Percentiles rank a stretch among this genome's conserved stretches.
Conservation (phyloP, 2,329 filamentous ascomycete species). For the Talaromyces amestolkiae region DNA sequence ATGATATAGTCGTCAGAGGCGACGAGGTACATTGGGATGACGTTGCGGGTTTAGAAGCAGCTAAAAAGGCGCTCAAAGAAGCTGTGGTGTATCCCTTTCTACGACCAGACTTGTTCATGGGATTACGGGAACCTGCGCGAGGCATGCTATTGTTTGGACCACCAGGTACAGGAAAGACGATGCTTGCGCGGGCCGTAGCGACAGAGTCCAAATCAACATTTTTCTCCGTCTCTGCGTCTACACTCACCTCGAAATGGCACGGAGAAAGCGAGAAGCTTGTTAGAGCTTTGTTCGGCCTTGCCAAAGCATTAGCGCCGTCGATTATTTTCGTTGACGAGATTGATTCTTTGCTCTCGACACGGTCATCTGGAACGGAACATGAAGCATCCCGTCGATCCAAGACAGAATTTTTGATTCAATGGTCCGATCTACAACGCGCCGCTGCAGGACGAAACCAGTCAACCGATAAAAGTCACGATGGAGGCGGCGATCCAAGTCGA, state of each 20-base stretch:
- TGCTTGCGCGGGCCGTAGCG: conserved; percentile 90
- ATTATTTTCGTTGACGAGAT: conserved; percentile 99
- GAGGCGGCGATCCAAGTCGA: conserved; percentile 71
- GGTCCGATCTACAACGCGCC: conserved; percentile 89
- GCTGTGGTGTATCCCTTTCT: conserved; percentile 96
- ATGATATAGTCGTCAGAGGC: conserved; percentile 90
- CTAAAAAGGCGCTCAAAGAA: conserved; percentile 89
- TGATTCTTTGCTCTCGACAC: conserved; percentile 82
- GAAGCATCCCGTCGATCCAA: conserved; percentile 93
- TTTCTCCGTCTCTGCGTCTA: conserved; percentile 94
- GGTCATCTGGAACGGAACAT: conserved; percentile 76
- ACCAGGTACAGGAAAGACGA: conserved; percentile 97
- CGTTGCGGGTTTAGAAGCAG: conserved; percentile 83
- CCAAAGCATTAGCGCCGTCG: conserved; percentile 82
- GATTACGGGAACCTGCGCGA: conserved; percentile 84
- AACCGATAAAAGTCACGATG: conserved; percentile 56
- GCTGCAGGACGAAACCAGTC: conserved; percentile 75
- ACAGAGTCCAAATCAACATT: conserved; percentile 94
- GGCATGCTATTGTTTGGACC: conserved; percentile 97
- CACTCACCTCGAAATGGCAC: conserved; percentile 90
- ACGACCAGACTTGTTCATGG: conserved; percentile 92
- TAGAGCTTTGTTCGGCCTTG: conserved; percentile 83
- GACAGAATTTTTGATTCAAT: conserved; percentile 96
- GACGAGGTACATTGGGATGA: conserved; percentile 95
- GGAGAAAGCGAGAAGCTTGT: conserved; percentile 97